phyloP scores from a whole-genome alignment of 2,329 filamentous ascomycete genomes.

The Phyllosticta citribraziliensis region DNA sequence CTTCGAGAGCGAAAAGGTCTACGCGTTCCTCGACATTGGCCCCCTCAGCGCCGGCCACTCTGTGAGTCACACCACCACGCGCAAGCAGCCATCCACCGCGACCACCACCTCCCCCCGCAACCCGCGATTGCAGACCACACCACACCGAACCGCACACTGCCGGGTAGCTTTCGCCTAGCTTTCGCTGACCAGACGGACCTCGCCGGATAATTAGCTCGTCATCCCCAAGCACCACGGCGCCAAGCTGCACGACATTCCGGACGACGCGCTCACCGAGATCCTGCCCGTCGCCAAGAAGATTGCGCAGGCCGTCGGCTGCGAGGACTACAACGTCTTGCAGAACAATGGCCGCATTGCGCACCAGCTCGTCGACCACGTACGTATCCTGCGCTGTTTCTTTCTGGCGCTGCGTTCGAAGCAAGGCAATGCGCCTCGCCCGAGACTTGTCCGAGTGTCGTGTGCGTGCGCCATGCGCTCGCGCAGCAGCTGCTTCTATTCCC shows the following conservation, averaged over 20 bases:
- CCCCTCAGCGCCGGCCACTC: conserved; percentile 83
- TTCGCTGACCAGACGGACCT: background rate
- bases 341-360: conserved; percentile 92
- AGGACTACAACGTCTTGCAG: conserved; percentile 87
- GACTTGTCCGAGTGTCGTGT: background rate
- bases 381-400: conserved; percentile 18
- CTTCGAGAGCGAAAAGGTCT: conserved; percentile 84
- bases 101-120: too few relatives aligned
- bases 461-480: background rate
- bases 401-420: conserved; percentile 7
- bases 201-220: conserved; percentile 58
- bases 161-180: background rate
- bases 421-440: too few relatives aligned
- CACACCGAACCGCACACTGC: conserved; percentile 8
- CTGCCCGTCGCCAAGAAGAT: conserved; percentile 84
- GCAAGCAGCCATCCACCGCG: background rate
- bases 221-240: conserved; percentile 92
- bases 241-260: conserved; percentile 86
- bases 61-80: conserved; percentile 41
- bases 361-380: conserved; percentile 84
- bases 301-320: conserved; percentile 62
- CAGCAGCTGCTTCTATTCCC: too few relatives aligned
- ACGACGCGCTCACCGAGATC: conserved; percentile 74
- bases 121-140: background rate
- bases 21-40: conserved; percentile 94